Evolutionary conservation across 1,284 basidiomycete genomes (phyloP).

Genomic region (Ceratobasidium papillatum): DNA sequence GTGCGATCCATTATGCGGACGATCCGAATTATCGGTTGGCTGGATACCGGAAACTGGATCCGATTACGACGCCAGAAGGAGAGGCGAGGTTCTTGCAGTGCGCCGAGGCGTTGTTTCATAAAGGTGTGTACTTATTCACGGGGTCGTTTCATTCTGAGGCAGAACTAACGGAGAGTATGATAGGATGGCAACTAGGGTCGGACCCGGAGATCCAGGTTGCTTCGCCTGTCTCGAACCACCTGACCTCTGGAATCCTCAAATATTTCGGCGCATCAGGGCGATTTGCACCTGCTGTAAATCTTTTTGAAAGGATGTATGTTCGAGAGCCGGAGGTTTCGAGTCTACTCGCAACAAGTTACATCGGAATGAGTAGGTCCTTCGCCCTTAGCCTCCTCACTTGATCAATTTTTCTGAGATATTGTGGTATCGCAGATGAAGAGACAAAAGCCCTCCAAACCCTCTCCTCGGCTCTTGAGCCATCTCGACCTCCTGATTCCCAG

Average conservation of each 20-base stretch:
- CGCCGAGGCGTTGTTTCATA: conserved; percentile 89
- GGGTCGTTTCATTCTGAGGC: not conserved
- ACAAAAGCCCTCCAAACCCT: conserved; percentile 98
- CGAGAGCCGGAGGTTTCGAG: conserved; percentile 91
- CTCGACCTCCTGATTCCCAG: not conserved
- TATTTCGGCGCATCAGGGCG: conserved; percentile 95
- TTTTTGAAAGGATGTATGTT: conserved; percentile 90
- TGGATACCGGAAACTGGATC: conserved; percentile 95
- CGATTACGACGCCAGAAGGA: conserved; percentile 88
- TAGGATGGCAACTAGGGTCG: conserved; percentile 97
- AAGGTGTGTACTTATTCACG: conserved; percentile 63
- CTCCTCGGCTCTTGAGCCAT: conserved; percentile 74
- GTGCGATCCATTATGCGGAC: conserved; percentile 94
- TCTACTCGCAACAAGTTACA: conserved; percentile 87
- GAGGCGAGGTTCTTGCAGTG: conserved; percentile 92
- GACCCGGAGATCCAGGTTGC: conserved; percentile 99
- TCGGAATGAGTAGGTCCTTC: conserved; percentile 90
- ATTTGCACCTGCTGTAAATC: conserved; percentile 88
- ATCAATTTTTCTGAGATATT: not conserved
- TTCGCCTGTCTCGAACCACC: conserved; percentile 95
- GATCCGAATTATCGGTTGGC: conserved; percentile 92
- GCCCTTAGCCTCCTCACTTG: not conserved
- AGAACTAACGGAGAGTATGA: conserved; percentile 20
- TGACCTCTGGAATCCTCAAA: conserved; percentile 94
- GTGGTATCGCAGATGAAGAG: conserved; percentile 96